Evolutionary conservation across 345 rosid genomes (phyloP).

Genomic region (Salix purpurea): DNA sequence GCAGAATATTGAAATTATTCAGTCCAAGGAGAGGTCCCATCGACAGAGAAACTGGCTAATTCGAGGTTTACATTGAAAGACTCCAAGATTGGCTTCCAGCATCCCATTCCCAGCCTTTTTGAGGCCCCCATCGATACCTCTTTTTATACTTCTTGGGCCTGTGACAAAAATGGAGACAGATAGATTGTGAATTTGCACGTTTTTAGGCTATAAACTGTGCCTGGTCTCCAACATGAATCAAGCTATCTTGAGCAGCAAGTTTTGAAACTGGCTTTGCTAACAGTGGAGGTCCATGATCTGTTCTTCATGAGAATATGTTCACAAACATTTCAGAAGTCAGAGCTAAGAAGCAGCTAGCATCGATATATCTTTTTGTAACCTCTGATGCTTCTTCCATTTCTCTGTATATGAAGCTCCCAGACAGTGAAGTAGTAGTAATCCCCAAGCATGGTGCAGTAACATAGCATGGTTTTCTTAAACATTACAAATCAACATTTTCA

Average conservation of each 20-base stretch:
- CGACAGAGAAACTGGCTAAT: slow-evolving; percentile 1
- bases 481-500: too few relatives aligned
- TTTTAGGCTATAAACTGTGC: not conserved
- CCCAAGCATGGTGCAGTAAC: not conserved
- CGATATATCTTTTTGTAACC: not conserved
- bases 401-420: not conserved
- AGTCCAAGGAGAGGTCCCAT: slow-evolving; percentile 15
- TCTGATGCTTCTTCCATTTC: not conserved
- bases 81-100: not conserved
- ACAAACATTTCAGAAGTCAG: not conserved
- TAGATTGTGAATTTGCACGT: not conserved
- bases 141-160: not conserved
- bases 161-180: not conserved
- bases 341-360: not conserved
- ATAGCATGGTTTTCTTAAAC: too few relatives aligned
- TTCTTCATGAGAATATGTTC: not conserved
- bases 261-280: not conserved
- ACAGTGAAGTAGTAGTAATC: not conserved
- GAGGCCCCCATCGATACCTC: not conserved
- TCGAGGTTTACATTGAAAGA: not conserved
- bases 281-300: not conserved
- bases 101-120: not conserved
- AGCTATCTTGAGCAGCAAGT: not conserved
- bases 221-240: not conserved
- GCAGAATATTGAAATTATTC: not conserved